Base-by-base conservation (phyloP, 2,329 filamentous ascomycete genomes). In the Colletotrichum simmondsii region DNA sequence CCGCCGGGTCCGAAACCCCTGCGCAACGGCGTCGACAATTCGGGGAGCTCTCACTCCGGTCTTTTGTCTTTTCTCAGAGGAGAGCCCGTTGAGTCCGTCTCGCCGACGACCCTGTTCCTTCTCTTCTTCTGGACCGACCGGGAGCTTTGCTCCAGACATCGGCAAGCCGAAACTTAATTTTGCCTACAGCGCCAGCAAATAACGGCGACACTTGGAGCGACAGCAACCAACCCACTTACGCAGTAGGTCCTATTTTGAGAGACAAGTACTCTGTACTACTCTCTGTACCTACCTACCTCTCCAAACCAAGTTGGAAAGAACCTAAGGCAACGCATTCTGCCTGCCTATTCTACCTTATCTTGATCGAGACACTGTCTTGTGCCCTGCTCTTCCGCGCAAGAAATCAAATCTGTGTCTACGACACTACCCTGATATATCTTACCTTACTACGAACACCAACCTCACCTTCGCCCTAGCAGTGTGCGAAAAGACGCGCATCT, bases 91-190 rank as follows among this genome's bases (percentile, higher is more conserved):
- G 49, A 22, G 53, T 42, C 61, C 49, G 22, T 64, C 30, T 22
- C 46, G 19, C n/a, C 60, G 5, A 19, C 46, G 32, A 12, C 32
- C 32, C 32, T 35, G 10, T 5, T 35, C 32, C 11, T 12, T 35
- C 32, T 12, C 28, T 32, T 11, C 19, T 32, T 35, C 32, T 19
- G 7, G 30, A 24, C 12, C 54, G 22, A 46, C 46, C 63, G 68
- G 68, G 68, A 35, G 22, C 54, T 71, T 66, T 71, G 63, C 68
- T 71, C 68, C 63, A 67, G 68, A 32, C 64, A 59, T 57, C 24
- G 26, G 53, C 67, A 53, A 28, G 54, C 24, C 28, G 28, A 70
- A 70, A 66, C 53, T 58, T 62, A 70, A 59, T 54, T 60, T 60
- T 70, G 32, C 46, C 53, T 54, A 30, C 46, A 46, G 53, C 30